Base-by-base conservation (phyloP, 148 eudicot genomes). In the Rhododendron ovatum region DNA sequence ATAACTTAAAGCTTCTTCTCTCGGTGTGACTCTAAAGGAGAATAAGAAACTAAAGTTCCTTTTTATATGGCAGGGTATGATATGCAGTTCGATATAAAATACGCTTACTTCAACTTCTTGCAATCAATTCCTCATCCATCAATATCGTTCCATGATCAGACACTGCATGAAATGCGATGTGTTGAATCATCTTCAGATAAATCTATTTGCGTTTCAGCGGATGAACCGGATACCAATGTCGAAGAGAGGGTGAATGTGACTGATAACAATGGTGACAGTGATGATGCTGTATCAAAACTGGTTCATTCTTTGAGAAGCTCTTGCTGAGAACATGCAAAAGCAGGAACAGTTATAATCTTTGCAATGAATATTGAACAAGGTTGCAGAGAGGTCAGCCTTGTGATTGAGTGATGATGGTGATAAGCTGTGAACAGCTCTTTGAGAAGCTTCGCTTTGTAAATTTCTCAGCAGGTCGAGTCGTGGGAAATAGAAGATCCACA, bases 81-180 rank as follows among this genome's bases (percentile, higher is more conserved):
- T 90, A 97, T 97, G 98, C 96, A 90, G 89, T 95, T 97, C 65
- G 98, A 97, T 82, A 88, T 94, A 81, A 97, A 95, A 87, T 97
- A 95, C 79, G 98, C 99, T 22, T 97, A 97, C 92, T 97, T 94
- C 94, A 95, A 93, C 93, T 93, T 97, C 92, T 84, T 97, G 90
- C 98, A 93, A 83, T 95, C 98, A 1, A 82, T 94, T 33, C 84
- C 86, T 35, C 76, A 83, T 69, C 69, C 89, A 3, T 53, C 35
- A 12, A 28, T 28, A 69, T 69, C 59, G 82, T 57, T 51, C 28
- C 26, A 65, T 43, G 85, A 86, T 80, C 88, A 10, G 57, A 26
- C 77, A 41, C 45, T 24, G 30, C 22, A 45, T 33, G 57, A 75
- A 74, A 30, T 43, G 33, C 45, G 18, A 22, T 30, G 55, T 81